These are phyloP conservation scores for Plasmodium cynomolgi DNA, from an alignment of 169 alveolate genomes.

Conservation along the genomic window DNA sequence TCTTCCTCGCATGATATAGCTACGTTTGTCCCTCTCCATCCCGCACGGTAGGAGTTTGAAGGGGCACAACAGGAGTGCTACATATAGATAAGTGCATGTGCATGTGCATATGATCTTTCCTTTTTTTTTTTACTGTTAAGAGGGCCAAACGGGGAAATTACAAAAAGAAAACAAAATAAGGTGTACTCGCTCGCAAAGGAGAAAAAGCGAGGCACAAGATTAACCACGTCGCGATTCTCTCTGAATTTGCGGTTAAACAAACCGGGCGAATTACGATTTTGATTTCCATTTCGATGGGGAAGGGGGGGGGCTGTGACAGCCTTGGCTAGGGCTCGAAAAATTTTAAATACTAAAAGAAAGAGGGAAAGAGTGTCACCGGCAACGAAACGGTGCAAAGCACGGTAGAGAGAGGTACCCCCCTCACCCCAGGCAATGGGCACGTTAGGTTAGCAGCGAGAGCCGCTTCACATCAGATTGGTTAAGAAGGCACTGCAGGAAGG, in stretches of 20 bases:
- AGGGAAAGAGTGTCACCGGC: not conserved
- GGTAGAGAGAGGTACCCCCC: not conserved
- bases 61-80: not conserved
- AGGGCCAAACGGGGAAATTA: not conserved
- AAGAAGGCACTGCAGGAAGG: too few relatives aligned
- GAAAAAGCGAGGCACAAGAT: not conserved
- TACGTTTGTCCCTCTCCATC: not conserved
- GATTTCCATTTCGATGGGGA: not conserved
- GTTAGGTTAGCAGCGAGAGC: too few relatives aligned
- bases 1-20: not conserved
- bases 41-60: not conserved
- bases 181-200: not conserved
- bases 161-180: not conserved
- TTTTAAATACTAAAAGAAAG: not conserved
- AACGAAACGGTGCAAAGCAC: not conserved
- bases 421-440: too few relatives aligned
- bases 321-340: not conserved
- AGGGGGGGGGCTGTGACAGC: not conserved
- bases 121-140: not conserved
- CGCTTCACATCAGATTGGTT: not conserved
- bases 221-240: not conserved
- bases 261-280: not conserved
- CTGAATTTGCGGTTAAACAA: not conserved
- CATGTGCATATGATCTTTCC: not conserved
- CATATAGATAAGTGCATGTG: not conserved